Evolutionary conservation across 257 asterid genomes (phyloP).

Genomic region (Henckelia pumila): DNA sequence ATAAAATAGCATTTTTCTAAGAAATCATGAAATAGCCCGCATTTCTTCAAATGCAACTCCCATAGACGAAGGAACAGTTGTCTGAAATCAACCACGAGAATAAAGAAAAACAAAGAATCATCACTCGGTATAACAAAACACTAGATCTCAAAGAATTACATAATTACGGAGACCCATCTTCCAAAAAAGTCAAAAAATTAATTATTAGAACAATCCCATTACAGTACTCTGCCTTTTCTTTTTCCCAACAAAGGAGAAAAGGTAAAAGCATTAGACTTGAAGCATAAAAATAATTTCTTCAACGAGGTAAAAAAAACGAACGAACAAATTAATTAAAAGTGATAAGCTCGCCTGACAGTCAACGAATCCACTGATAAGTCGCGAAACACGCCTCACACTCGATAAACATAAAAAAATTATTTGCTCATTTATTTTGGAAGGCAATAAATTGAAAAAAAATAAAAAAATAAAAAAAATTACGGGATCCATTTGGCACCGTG

Average conservation of each 20-base stretch:
- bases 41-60: neutral
- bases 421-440: neutral
- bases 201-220: neutral
- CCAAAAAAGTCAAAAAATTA: neutral
- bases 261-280: neutral
- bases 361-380: neutral
- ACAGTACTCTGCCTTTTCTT: neutral
- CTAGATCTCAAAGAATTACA: constrained; percentile 23
- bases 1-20: neutral
- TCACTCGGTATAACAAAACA: constrained; percentile 25
- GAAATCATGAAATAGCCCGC: neutral
- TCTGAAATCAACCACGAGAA: constrained; percentile 18
- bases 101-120: constrained; percentile 1
- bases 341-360: neutral
- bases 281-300: neutral
- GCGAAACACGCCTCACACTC: neutral
- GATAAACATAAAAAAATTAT: no score
- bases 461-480: no score
- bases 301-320: neutral
- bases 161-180: neutral
- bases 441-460: neutral
- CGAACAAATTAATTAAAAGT: neutral
- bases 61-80: neutral
- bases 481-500: no score
- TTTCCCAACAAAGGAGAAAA: neutral